A percentile compares a stretch with the other conserved stretches of the same genome.
Conservation (phyloP, 176 grass and related monocot species). For the Cenchrus purpureus region DNA sequence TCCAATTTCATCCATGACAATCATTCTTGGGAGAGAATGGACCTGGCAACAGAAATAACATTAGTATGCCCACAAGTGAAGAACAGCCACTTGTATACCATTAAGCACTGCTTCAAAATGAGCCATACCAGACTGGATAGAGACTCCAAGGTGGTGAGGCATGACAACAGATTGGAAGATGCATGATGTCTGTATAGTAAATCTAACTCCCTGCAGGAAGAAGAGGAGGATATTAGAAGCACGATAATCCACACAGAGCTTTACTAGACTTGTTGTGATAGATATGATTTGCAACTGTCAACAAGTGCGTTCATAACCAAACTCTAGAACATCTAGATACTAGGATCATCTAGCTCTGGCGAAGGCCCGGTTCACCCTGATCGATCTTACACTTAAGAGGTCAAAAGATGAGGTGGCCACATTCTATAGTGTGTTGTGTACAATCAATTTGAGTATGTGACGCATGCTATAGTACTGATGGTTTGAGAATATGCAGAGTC, state of each 20-base stretch:
- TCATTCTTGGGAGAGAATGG: slow-evolving; percentile 93
- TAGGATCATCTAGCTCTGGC: background rate
- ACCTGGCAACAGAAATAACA: slow-evolving; percentile 59
- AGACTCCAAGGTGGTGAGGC: slow-evolving; percentile 88
- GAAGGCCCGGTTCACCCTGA: background rate
- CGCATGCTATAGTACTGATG: background rate
- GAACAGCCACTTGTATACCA: slow-evolving; percentile 37
- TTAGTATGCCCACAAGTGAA: background rate
- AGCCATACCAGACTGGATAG: slow-evolving; percentile 86
- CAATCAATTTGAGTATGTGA: background rate
- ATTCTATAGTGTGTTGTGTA: background rate
- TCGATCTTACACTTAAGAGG: background rate
- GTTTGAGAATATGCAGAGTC: slow-evolving; percentile 20
- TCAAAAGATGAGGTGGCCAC: background rate
- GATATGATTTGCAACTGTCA: background rate
- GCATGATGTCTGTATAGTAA: slow-evolving; percentile 85
- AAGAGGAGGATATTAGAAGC: background rate
- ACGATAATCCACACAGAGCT: background rate
- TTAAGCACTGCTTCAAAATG: slow-evolving; percentile 10
- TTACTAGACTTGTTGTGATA: background rate
- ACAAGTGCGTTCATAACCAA: background rate
- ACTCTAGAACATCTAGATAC: background rate
- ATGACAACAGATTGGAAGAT: slow-evolving; percentile 86
- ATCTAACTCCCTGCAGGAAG: slow-evolving; percentile 88
- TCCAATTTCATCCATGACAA: slow-evolving; percentile 98